A percentile compares a stretch with the other conserved stretches of the same genome.
These are phyloP conservation scores for Daucus carota DNA, from an alignment of 129 eudicot genomes.

Conservation along the genomic window DNA sequence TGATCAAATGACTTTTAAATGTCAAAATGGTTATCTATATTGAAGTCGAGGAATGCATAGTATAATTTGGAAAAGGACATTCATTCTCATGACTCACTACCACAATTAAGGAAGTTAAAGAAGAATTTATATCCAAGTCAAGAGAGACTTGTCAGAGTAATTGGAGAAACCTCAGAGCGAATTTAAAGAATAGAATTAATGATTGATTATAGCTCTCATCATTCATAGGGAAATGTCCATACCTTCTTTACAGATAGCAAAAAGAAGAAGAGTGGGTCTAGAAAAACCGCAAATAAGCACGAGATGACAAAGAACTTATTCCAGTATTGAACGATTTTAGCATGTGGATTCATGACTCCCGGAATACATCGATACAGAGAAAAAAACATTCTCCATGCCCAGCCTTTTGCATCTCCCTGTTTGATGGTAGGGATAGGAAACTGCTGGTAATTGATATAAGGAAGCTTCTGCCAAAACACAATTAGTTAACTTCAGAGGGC, in stretches of 20 bases:
- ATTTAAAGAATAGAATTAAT: background rate
- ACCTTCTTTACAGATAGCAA: conserved; percentile 47
- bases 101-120: background rate
- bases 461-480: conserved; percentile 29
- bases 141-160: background rate
- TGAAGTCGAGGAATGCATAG: background rate
- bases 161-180: background rate
- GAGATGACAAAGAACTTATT: conserved; percentile 65
- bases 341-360: conserved; percentile 77
- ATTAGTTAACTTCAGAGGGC: background rate
- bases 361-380: conserved; percentile 34
- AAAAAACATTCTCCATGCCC: conserved; percentile 37
- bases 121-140: background rate
- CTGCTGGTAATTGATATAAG: conserved; percentile 10
- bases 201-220: background rate
- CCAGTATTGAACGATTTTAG: conserved; percentile 62
- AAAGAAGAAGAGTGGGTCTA: conserved; percentile 81
- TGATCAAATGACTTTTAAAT: background rate
- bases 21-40: background rate
- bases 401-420: conserved; percentile 56
- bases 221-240: conserved; percentile 10
- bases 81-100: background rate
- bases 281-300: conserved; percentile 52
- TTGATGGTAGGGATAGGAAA: conserved; percentile 17
- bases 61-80: too few species aligned